phyloP scores from a whole-genome alignment of 2,329 filamentous ascomycete species.

The Fusarium pininemorale region DNA sequence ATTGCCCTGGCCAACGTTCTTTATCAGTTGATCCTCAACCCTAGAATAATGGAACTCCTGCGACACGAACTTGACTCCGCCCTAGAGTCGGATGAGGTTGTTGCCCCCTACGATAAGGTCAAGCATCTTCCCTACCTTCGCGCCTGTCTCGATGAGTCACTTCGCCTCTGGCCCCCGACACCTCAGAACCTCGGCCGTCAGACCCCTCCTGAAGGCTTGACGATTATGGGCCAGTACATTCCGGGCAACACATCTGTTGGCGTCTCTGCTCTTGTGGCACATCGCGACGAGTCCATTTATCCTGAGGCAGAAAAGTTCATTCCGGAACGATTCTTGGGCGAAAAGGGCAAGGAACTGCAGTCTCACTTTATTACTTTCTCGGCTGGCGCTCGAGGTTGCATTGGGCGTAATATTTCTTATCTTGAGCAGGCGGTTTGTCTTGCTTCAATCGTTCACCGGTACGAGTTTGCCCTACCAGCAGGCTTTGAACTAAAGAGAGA shows the following conservation, averaged over 20 bases:
- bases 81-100: conserved; percentile 52
- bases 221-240: conserved; percentile 44
- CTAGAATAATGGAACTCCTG: conserved; percentile 49
- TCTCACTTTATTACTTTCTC: conserved; percentile 52
- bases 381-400: conserved; percentile 52
- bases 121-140: conserved; percentile 61
- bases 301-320: conserved; percentile 50
- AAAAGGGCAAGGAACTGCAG: conserved; percentile 48
- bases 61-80: conserved; percentile 56
- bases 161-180: conserved; percentile 46
- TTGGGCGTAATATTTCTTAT: conserved; percentile 52
- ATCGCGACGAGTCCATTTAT: conserved; percentile 52
- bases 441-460: conserved; percentile 53
- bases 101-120: conserved; percentile 60
- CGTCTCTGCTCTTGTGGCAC: conserved; percentile 49
- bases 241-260: conserved; percentile 51
- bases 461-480: conserved; percentile 25
- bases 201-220: conserved; percentile 43
- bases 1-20: conserved; percentile 62
- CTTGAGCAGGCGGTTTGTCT: conserved; percentile 57
- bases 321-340: conserved; percentile 54
- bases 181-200: conserved; percentile 39
- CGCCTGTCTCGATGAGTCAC: conserved; percentile 59
- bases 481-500: neutral
- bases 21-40: conserved; percentile 60